These are phyloP conservation scores for Cladosporium sp. DNA, from an alignment of 2,329 filamentous ascomycete species.

Conservation along the genomic window DNA sequence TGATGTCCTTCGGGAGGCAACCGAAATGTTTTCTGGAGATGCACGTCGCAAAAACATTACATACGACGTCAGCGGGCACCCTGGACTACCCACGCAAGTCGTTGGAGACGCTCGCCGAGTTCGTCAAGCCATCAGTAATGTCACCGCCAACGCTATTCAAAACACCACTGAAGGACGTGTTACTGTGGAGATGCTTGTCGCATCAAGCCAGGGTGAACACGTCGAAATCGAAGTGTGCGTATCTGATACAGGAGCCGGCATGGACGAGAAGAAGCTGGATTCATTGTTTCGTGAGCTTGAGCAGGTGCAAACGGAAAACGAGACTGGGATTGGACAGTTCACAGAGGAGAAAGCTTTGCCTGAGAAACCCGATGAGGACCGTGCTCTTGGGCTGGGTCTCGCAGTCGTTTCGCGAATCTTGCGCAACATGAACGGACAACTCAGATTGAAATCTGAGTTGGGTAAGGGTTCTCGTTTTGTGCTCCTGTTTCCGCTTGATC, in stretches of 20 bases:
- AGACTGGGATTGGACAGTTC: slow-evolving; percentile 38
- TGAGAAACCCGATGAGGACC: slow-evolving; percentile 30
- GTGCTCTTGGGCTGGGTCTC: slow-evolving; percentile 73
- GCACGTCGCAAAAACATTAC: slow-evolving; percentile 69
- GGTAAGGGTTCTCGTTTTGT: slow-evolving; percentile 80
- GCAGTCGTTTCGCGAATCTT: slow-evolving; percentile 82
- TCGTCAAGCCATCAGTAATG: slow-evolving; percentile 77
- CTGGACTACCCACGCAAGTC: slow-evolving; percentile 65
- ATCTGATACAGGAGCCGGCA: slow-evolving; percentile 69
- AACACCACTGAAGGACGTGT: slow-evolving; percentile 67
- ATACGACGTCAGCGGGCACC: slow-evolving; percentile 64
- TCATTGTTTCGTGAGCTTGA: slow-evolving; percentile 58
- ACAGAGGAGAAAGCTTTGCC: slow-evolving; percentile 24
- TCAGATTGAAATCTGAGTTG: slow-evolving; percentile 78
- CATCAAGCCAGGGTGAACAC: slow-evolving; percentile 48
- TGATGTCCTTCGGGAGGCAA: slow-evolving; percentile 70
- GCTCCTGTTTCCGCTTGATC: slow-evolving; percentile 70
- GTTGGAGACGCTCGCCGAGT: slow-evolving; percentile 75
- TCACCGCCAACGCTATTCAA: slow-evolving; percentile 81
- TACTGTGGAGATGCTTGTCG: slow-evolving; percentile 64
- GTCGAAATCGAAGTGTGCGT: slow-evolving; percentile 70
- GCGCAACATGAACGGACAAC: slow-evolving; percentile 85
- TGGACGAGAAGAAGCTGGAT: slow-evolving; percentile 55
- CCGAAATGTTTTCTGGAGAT: slow-evolving; percentile 68
- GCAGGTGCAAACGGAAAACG: slow-evolving; percentile 61